These are phyloP conservation scores for Echinosophora koreensis DNA, from an alignment of 306 rosid genomes.

Conservation along the genomic window DNA sequence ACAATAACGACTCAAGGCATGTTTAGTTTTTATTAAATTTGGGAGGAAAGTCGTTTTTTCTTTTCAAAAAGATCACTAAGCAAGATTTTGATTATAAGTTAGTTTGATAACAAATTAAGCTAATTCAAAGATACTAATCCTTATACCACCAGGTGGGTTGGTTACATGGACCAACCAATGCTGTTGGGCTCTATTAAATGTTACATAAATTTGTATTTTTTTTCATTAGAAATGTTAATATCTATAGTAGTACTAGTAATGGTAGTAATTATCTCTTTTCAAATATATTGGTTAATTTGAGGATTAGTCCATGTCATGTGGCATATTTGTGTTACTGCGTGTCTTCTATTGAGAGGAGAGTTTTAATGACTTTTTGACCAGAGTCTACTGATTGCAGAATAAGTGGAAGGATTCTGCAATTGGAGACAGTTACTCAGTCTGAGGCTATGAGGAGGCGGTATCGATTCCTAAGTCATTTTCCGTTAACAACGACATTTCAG, in stretches of 20 bases:
- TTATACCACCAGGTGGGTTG: conserved; percentile 7
- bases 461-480: conserved; percentile 88
- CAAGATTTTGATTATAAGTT: not conserved
- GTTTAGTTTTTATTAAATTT: not conserved
- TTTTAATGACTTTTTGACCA: conserved; percentile 35
- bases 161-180: conserved; percentile 7
- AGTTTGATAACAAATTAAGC: not conserved
- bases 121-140: not conserved
- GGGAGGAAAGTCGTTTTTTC: not conserved
- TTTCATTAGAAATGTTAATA: not conserved
- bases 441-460: conserved; percentile 92
- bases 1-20: not conserved
- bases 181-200: conserved; percentile 10
- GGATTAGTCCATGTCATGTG: conserved; percentile 4
- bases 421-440: conserved; percentile 84
- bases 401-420: conserved; percentile 81
- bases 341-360: not conserved
- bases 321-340: not conserved
- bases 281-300: conserved; percentile 22
- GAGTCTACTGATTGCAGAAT: conserved; percentile 62
- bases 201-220: not conserved
- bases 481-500: conserved; percentile 88
- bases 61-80: not conserved
- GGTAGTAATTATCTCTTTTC: conserved; percentile 3
- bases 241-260: conserved; percentile 22